Evolutionary conservation across 1,284 basidiomycete genomes (phyloP), one percentile per base, ranked within the genome.

Genomic region (Peniophora sp.): DNA sequence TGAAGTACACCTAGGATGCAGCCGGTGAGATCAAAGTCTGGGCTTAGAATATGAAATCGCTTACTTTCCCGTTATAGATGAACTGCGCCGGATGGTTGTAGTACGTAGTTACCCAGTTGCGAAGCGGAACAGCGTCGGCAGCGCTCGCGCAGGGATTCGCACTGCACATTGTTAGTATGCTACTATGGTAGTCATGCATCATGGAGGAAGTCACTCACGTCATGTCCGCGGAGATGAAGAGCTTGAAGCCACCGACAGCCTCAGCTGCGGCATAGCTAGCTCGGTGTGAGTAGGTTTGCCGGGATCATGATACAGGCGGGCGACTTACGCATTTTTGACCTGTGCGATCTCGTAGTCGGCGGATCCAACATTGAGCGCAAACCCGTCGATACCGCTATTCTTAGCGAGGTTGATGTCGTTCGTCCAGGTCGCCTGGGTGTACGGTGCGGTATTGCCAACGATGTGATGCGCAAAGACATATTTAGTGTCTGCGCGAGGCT

Each of bases 151-250:
- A 81, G 3, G 27, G 27, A 32, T 32, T 12, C 12, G 27, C 12
- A 6, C 27, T 6, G 27, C 27, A 32, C 5, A 32, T 32, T 5
- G 12, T 12, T 32, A 32, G 27, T 32, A 32, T 32, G 12, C 12
- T 5, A 32, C 6, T 12, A 12, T 5, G 27, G 27, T n/a, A n/a
- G n/a, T n/a, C n/a, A n/a, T n/a, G n/a, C n/a, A n/a, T n/a, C n/a
- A n/a, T n/a, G n/a, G n/a, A n/a, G n/a, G n/a, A n/a, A n/a, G n/a
- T n/a, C n/a, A n/a, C 75, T 27, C 54, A 84, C 74, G 81, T 75
- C 85, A 92, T 89, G 64, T 92, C 89, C 48, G 91, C 77, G n/a
- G 84, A 88, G 59, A 92, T 63, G 69, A 90, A 91, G 48, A 92
- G 68, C 64, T 88, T 88, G 72, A 92, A 92, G 47, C 66, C 70